Percentiles rank a stretch among this genome's conserved stretches.
Evolutionary conservation across 2,329 filamentous ascomycete species (phyloP).

Genomic region (Calycina marina): DNA sequence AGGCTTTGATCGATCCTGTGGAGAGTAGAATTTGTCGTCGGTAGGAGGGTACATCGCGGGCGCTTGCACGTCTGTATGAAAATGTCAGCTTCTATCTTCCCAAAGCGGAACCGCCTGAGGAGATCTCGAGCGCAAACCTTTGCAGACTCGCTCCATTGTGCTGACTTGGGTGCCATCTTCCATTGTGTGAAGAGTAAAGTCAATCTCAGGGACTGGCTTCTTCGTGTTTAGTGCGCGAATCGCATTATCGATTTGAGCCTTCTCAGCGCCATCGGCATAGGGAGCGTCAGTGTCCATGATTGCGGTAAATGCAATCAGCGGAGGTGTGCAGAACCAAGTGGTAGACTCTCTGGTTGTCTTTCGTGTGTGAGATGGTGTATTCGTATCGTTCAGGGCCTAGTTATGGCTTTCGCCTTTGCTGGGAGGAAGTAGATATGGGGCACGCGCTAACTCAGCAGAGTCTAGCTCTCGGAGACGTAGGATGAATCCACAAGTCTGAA

Average conservation of each 20-base stretch:
- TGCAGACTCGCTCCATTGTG: constrained; percentile 92
- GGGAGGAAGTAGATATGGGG: too few relatives aligned
- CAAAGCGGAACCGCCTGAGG: constrained; percentile 5
- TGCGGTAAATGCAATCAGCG: too few relatives aligned
- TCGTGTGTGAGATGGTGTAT: too few relatives aligned
- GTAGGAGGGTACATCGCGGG: constrained; percentile 86
- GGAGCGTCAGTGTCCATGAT: constrained; percentile 20
- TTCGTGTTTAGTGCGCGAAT: constrained; percentile 87
- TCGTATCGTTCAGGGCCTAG: too few relatives aligned
- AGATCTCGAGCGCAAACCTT: constrained; percentile 55
- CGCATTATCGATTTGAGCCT: constrained; percentile 64
- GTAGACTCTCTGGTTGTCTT: too few relatives aligned
- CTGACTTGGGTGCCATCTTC: constrained; percentile 92
- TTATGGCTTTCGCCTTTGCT: too few relatives aligned
- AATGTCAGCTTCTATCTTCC: constrained; percentile 12
- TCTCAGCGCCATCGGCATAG: constrained; percentile 11
- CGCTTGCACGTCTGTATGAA: constrained; percentile 74
- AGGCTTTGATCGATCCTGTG: constrained; percentile 73
- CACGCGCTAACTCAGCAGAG: too few relatives aligned
- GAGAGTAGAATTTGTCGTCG: constrained; percentile 87
- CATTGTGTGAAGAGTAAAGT: constrained; percentile 97
- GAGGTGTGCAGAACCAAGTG: too few relatives aligned
- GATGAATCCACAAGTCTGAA: too few relatives aligned
- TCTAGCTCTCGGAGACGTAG: too few relatives aligned
- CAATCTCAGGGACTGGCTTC: constrained; percentile 92